phyloP scores from a whole-genome alignment of 2,329 filamentous ascomycete genomes.

The Epichloe sylvatica region DNA sequence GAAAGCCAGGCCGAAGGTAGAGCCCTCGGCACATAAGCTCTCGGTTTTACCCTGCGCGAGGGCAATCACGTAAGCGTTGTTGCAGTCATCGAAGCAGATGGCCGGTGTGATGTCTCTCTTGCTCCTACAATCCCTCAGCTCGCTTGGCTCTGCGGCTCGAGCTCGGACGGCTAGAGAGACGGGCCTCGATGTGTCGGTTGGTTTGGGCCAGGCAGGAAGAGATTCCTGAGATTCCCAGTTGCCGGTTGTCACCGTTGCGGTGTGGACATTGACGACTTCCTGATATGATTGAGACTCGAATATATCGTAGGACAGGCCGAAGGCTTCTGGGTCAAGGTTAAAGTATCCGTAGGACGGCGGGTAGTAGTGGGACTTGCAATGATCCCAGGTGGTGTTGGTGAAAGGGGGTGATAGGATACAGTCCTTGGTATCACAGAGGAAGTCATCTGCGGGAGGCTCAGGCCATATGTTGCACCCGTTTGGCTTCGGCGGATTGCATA shows the following conservation, averaged over 20 bases:
- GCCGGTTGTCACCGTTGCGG: constrained; percentile 36
- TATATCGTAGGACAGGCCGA: constrained; percentile 49
- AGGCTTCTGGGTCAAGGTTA: constrained; percentile 45
- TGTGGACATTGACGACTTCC: constrained; percentile 21
- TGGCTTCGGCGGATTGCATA: constrained; percentile 40
- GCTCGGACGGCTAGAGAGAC: neutral
- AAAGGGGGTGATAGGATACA: constrained; percentile 30
- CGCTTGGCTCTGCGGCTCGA: neutral
- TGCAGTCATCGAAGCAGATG: constrained; percentile 39
- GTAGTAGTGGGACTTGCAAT: constrained; percentile 34
- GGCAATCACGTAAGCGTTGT: constrained; percentile 37
- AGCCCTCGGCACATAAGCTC: constrained; percentile 29
- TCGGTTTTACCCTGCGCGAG: constrained; percentile 32
- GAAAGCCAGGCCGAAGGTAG: constrained; percentile 26
- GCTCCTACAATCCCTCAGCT: constrained; percentile 8
- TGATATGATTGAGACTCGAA: constrained; percentile 34
- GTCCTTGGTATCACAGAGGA: constrained; percentile 29
- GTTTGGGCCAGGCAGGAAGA: constrained; percentile 21
- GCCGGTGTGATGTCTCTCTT: constrained; percentile 32
- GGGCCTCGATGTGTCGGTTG: neutral
- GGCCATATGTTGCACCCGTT: constrained; percentile 37
- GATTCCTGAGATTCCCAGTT: constrained; percentile 40
- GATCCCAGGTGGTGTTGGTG: constrained; percentile 26
- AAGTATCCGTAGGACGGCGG: constrained; percentile 42
- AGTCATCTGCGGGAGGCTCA: constrained; percentile 30